These are phyloP conservation scores for Solanum chiquidenum DNA, from an alignment of 257 asterid genomes.

Conservation along the genomic window DNA sequence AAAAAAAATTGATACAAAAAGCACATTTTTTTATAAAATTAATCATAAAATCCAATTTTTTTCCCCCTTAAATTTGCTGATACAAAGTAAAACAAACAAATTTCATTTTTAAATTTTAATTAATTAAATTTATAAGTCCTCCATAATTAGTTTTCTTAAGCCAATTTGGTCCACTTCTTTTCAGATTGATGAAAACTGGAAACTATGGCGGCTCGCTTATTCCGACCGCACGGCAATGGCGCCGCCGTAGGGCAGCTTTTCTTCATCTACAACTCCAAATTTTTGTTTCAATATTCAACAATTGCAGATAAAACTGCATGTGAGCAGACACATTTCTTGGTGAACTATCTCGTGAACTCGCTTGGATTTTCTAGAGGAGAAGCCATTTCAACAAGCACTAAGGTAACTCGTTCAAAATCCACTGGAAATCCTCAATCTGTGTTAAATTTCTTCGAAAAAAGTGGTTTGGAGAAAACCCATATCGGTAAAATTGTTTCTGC, in stretches of 20 bases:
- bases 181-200: not conserved
- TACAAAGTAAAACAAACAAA: not conserved
- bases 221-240: not conserved
- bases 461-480: constrained; percentile 1
- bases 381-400: not conserved
- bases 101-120: not conserved
- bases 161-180: not conserved
- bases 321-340: not conserved
- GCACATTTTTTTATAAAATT: not conserved
- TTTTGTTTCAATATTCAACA: not conserved
- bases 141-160: not conserved
- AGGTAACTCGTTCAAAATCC: not conserved
- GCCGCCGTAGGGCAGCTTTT: not conserved
- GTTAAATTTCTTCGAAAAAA: not conserved
- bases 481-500: constrained; percentile 2
- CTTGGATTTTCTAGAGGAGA: constrained; percentile 10
- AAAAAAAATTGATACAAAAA: not conserved
- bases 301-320: not conserved
- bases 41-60: too few species aligned
- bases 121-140: not conserved
- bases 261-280: not conserved
- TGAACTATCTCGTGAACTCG: not conserved
- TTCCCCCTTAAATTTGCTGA: too few species aligned
- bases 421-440: not conserved
- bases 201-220: not conserved